Evolutionary conservation across 2,329 filamentous ascomycete genomes (phyloP), one percentile per base, ranked within the genome.

Genomic region (Arthrobotrys megalospora): DNA sequence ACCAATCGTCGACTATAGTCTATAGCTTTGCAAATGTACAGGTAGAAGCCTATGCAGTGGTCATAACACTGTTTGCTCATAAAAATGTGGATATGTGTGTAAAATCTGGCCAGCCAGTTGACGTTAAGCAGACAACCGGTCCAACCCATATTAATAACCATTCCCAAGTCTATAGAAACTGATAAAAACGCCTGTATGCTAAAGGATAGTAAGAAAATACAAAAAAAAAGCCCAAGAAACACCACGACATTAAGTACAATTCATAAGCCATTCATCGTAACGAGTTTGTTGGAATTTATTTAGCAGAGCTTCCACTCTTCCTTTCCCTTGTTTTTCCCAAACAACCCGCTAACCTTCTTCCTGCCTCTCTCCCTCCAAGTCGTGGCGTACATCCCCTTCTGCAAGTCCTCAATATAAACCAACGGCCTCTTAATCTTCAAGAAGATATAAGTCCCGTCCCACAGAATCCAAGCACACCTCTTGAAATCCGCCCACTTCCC

Each of bases 341-440:
- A 66, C 69, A 60, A 73, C 12, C 41, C 50, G 1, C 41, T 16
- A 19, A 73, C 41, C 64, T 71, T 77, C 50, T 53, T 60, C 45
- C 28, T 62, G 1, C 58, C 73, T 16, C 60, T 60, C 16, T 58
- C 52, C 28, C 60, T 70, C 73, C 73, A 77, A 1, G 58, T 71
- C 0, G 73, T 68, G n/a, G 38, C 36, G 28, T 77, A 77, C 34
- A 63, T 24, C 5, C 73, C 73, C 43, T 24, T 70, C 50, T 71
- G 60, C 43, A 77, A 38, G 16, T 77, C 73, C 53, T 77, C 73
- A 11, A 77, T 12, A 53, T 77, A 77, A 10, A 77, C 50, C 58
- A 77, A 65, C 41, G 73, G 73, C 19, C 73, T 34, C 66, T 77
- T 77, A 14, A 71, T 68, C 11, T 43, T 62, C 45, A 70, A 52